phyloP scores from a whole-genome alignment of 768 basidiomycete species.

The Suillus paluster region DNA sequence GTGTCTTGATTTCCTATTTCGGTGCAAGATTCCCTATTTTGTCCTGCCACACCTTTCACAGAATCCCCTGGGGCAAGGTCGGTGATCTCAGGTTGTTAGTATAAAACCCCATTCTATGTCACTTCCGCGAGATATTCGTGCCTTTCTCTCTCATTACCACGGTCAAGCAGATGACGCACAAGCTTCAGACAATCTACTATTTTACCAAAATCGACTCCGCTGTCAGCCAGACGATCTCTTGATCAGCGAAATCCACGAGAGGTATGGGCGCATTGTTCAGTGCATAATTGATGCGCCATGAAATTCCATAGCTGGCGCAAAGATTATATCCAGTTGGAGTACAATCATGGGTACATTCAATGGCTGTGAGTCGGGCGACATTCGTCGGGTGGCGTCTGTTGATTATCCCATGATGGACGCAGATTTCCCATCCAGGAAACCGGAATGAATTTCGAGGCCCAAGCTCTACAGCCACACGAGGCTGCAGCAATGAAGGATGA shows the following conservation, averaged over 20 bases:
- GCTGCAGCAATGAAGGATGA: slow-evolving; percentile 58
- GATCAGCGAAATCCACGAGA: slow-evolving; percentile 65
- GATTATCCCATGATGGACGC: not conserved
- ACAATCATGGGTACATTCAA: slow-evolving; percentile 75
- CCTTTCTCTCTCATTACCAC: slow-evolving; percentile 32
- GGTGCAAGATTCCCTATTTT: not conserved
- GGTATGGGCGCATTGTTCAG: slow-evolving; percentile 40
- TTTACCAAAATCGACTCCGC: slow-evolving; percentile 60
- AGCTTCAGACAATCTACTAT: slow-evolving; percentile 53
- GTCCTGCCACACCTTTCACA: not conserved
- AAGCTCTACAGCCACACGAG: slow-evolving; percentile 71
- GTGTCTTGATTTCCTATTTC: not conserved
- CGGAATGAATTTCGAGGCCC: slow-evolving; percentile 71
- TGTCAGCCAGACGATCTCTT: slow-evolving; percentile 65
- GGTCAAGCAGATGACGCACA: slow-evolving; percentile 11
- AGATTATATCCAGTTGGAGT: slow-evolving; percentile 64
- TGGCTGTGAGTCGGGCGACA: slow-evolving; percentile 62
- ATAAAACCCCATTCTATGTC: slow-evolving; percentile 2
- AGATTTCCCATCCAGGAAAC: slow-evolving; percentile 78
- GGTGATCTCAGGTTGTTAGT: not conserved
- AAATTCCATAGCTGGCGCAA: slow-evolving; percentile 60
- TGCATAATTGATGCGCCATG: slow-evolving; percentile 4
- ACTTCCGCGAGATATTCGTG: slow-evolving; percentile 26
- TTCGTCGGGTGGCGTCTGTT: not conserved
- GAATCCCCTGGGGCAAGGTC: not conserved